phyloP scores from a whole-genome alignment of 768 basidiomycete species.

The Suillus fuscotomentosus region DNA sequence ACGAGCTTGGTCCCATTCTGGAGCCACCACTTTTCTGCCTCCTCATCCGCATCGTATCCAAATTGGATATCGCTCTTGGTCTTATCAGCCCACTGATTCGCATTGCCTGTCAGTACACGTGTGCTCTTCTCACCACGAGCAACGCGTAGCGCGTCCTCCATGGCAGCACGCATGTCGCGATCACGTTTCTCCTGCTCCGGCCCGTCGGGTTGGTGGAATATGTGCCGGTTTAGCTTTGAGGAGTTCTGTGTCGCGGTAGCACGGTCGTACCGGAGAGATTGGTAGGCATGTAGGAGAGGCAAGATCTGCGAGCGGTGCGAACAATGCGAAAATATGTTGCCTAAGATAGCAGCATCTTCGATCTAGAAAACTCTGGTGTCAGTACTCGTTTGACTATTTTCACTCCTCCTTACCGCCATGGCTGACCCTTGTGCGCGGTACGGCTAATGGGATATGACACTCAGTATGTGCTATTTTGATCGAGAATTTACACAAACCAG shows the following conservation, averaged over 20 bases:
- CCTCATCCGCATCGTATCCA: conserved; percentile 53
- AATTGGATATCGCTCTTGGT: conserved; percentile 47
- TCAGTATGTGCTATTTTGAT: background rate
- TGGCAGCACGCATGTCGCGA: conserved; percentile 47
- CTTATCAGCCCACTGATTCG: conserved; percentile 61
- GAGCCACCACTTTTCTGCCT: conserved; percentile 51
- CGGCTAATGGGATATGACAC: conserved; percentile 30
- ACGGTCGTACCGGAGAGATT: conserved; percentile 49
- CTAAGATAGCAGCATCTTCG: conserved; percentile 40
- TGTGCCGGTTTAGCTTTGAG: conserved; percentile 48
- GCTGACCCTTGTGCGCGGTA: conserved; percentile 56
- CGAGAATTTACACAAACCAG: conserved; percentile 27
- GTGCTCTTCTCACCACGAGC: conserved; percentile 14
- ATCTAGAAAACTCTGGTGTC: conserved; percentile 22
- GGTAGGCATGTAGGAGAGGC: conserved; percentile 50
- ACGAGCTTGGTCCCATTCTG: conserved; percentile 26
- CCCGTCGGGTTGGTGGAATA: conserved; percentile 58
- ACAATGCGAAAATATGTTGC: conserved; percentile 49
- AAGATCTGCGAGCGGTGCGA: conserved; percentile 41
- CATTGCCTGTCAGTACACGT: conserved; percentile 30
- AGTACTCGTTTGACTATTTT: background rate
- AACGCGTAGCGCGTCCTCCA: conserved; percentile 36
- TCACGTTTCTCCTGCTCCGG: conserved; percentile 52
- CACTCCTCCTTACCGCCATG: conserved; percentile 41
- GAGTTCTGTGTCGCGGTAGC: conserved; percentile 48